Evolutionary conservation across 257 asterid genomes (phyloP), one percentile per base, ranked within the genome.

Genomic region (Galeopsis tetrahit): DNA sequence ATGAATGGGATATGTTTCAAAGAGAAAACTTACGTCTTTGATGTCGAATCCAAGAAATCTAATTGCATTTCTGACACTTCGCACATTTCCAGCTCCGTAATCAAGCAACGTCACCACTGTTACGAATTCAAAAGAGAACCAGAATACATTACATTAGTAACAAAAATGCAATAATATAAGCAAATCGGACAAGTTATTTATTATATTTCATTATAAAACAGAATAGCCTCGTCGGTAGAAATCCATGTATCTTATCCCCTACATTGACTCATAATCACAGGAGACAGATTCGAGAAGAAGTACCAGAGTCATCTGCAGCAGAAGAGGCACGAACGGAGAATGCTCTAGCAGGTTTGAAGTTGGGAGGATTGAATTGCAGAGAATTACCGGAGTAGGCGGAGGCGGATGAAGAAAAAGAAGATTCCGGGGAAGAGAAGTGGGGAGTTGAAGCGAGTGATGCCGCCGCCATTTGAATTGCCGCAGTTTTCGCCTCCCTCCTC

Each of bases 61-160:
- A 79, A 94, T 87, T 36, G 99, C 99, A 76, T 95, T 95, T 65
- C 97, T 79, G 58, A 95, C 63, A 80, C 99, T 95, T 33, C 98
- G 93, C 48, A 95, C 98, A 77, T 95, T 95, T 76, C 99, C 99
- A 55, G 99, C 99, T 69, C 99, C 98, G 43, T 95, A 95, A 74
- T 95, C 99, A 68, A 95, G 99, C 86, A 91, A 75, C 57, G 99
- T 91, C 58, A 95, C 94, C 81, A 81, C 99, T 94, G 87, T 43
- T 10, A 49, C 39, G 51, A 32, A 60, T 51, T 49, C 51, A 64
- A 39, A 0, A 15, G 35, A 39, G 21, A 62, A 62, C 40, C 38
- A 49, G 56, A 49, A 49, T 9, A 32, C 7, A 38, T 38, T 28
- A 62, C n/a, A 62, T 35, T 2, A 38, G 43, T 14, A 63, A 42